phyloP scores from a whole-genome alignment of 1,139 yeast species.

The Suhomyces bokatorum region DNA sequence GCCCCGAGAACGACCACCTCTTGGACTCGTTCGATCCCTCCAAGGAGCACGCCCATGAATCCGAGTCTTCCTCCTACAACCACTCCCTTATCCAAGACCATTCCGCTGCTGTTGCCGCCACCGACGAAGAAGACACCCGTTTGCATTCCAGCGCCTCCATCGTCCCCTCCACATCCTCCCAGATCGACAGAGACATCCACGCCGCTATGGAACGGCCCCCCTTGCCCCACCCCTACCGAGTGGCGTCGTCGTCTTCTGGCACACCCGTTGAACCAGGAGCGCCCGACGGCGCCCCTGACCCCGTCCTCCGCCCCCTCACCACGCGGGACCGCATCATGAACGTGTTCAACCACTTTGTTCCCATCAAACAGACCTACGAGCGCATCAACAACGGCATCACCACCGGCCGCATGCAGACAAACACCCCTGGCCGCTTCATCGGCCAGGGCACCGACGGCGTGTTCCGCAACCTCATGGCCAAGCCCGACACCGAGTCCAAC shows the following conservation, averaged over 20 bases:
- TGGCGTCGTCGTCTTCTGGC: slow-evolving; percentile 1
- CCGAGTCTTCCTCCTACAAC: background rate
- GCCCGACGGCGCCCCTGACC: slow-evolving; percentile 22
- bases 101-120: background rate
- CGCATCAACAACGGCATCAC: slow-evolving; percentile 44
- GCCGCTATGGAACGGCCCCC: slow-evolving; percentile 2
- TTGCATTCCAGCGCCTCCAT: background rate
- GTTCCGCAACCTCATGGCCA: slow-evolving; percentile 85
- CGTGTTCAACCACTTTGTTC: slow-evolving; percentile 37
- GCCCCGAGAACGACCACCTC: slow-evolving; percentile 6
- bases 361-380: slow-evolving; percentile 47
- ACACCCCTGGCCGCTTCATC: slow-evolving; percentile 45
- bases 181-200: slow-evolving; percentile 5
- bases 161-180: slow-evolving; percentile 1
- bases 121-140: slow-evolving; percentile 4
- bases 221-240: background rate
- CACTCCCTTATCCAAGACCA: background rate
- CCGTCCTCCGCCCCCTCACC: slow-evolving; percentile 18
- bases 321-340: slow-evolving; percentile 34
- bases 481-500: slow-evolving; percentile 60
- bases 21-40: slow-evolving; percentile 10
- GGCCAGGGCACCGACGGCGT: slow-evolving; percentile 84
- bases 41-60: slow-evolving; percentile 5
- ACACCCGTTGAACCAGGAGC: background rate
- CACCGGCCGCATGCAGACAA: slow-evolving; percentile 49